Evolutionary conservation across 352 stramenopile genomes (phyloP).

Genomic region (Phytophthora idaei): DNA sequence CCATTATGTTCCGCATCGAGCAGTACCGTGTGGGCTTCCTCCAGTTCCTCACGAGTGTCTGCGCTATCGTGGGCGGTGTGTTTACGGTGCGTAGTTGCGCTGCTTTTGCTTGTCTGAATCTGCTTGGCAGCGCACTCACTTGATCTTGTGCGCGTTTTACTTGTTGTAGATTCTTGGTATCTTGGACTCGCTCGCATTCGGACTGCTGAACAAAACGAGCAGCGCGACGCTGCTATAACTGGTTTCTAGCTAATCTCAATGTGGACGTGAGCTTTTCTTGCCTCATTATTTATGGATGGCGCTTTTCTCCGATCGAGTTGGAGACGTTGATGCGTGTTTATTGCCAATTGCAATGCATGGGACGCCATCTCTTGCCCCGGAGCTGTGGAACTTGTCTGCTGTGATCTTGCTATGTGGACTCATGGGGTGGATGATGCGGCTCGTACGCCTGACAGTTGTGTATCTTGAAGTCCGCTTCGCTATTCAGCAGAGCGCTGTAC

Average conservation of each 20-base stretch:
- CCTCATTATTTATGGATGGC: slow-evolving; percentile 23
- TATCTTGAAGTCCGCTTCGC: slow-evolving; percentile 50
- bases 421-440: slow-evolving; percentile 47
- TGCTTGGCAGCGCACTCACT: slow-evolving; percentile 3
- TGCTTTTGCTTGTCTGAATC: background rate
- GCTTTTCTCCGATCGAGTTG: background rate
- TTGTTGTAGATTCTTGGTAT: slow-evolving; percentile 66
- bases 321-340: slow-evolving; percentile 1
- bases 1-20: slow-evolving; percentile 96
- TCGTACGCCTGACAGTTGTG: slow-evolving; percentile 44
- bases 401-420: slow-evolving; percentile 51
- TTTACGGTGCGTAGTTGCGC: slow-evolving; percentile 74
- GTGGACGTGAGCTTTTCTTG: slow-evolving; percentile 21
- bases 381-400: slow-evolving; percentile 68
- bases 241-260: slow-evolving; percentile 27
- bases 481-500: slow-evolving; percentile 47
- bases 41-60: slow-evolving; percentile 93
- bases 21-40: slow-evolving; percentile 90
- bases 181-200: slow-evolving; percentile 67
- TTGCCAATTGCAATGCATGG: slow-evolving; percentile 15
- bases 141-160: slow-evolving; percentile 1
- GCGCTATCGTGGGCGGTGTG: slow-evolving; percentile 91
- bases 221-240: slow-evolving; percentile 50
- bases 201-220: slow-evolving; percentile 56
- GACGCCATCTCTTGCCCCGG: slow-evolving; percentile 33